A percentile compares a stretch with the other conserved stretches of the same genome.
These are phyloP conservation scores for Venturia asperata DNA, from an alignment of 2,329 filamentous ascomycete genomes.

Conservation along the genomic window DNA sequence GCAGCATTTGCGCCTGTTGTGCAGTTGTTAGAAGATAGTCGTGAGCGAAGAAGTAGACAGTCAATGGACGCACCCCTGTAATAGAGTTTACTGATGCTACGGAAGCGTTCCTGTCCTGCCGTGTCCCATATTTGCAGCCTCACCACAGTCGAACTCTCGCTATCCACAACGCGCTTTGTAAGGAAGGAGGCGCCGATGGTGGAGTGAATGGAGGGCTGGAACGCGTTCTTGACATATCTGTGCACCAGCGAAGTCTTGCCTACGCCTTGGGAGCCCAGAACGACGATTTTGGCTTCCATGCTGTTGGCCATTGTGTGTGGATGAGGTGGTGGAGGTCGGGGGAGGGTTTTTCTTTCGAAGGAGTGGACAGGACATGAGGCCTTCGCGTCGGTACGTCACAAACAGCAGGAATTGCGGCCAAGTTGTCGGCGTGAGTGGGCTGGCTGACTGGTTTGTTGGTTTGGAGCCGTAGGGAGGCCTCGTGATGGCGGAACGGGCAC, in stretches of 20 bases:
- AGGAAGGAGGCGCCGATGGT: constrained; percentile 50
- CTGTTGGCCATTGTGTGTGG: constrained; percentile 15
- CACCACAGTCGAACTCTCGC: constrained; percentile 76
- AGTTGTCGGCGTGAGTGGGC: not conserved
- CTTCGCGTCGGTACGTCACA: not conserved
- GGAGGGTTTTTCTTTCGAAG: not conserved
- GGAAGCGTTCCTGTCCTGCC: constrained; percentile 89
- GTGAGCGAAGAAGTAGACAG: not conserved
- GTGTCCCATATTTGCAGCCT: constrained; percentile 97
- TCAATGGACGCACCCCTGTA: constrained; percentile 54
- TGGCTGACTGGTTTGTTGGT: not conserved
- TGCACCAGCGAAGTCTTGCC: constrained; percentile 73
- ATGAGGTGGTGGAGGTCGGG: not conserved
- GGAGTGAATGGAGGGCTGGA: constrained; percentile 50
- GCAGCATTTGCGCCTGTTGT: constrained; percentile 73
- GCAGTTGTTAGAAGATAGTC: not conserved
- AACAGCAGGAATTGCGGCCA: not conserved
- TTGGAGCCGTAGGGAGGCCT: not conserved
- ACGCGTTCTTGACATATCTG: constrained; percentile 66
- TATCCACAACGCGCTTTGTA: constrained; percentile 63
- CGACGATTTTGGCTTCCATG: constrained; percentile 72
- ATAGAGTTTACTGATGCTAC: constrained; percentile 89
- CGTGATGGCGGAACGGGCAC: not conserved
- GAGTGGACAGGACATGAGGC: constrained; percentile 6
- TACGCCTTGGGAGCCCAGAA: constrained; percentile 71